Evolutionary conservation across 2,329 filamentous ascomycete genomes (phyloP), one percentile per base, ranked within the genome.

Genomic region (Fusarium tanahbumbuense): DNA sequence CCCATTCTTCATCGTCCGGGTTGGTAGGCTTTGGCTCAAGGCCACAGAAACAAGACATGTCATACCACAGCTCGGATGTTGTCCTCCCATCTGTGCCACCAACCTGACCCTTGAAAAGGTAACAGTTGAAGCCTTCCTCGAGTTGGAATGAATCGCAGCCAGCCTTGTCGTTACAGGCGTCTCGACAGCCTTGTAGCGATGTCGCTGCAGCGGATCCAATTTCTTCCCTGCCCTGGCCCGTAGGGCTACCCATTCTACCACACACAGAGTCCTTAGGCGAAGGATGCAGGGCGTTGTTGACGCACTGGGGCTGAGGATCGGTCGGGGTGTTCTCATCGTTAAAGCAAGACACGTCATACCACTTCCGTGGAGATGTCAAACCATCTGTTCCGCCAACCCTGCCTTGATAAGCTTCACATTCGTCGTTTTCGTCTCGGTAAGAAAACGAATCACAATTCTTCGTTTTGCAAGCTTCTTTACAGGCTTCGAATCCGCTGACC

Each of bases 1-100:
- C 16, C 2, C n/a, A n/a, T n/a, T 34, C 32, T 11, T n/a, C 32
- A 1, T 37, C 16, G 0, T n/a, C 16, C 1, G 32, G 34, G 3
- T 37, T n/a, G 3, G 1, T n/a, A 1, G 34, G 16, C 18, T 37
- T 16, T 37, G 34, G 1, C 3, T 18, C 34, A 4, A 37, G 34
- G 0, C 0, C 34, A 1, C 34, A 37, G 34, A 37, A 37, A 11
- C 34, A 37, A 2, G 16, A 37, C 34, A 37, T 37, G 34, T 37
- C 34, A 7, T 37, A 37, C 34, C 34, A 37, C 5, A 37, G 5
- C 9, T 37, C 34, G 0, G 16, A 3, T 37, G 34, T 37, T n/a
- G 34, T 37, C 9, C 34, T 37, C 3, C 2, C 18, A 37, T 37
- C 34, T 4, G 34, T 37, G 16, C 1, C 3, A 37, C 34, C 34